Evolutionary conservation across 2,329 filamentous ascomycete species (phyloP), one percentile per base, ranked within the genome.

Genomic region (Penicillium hordei): DNA sequence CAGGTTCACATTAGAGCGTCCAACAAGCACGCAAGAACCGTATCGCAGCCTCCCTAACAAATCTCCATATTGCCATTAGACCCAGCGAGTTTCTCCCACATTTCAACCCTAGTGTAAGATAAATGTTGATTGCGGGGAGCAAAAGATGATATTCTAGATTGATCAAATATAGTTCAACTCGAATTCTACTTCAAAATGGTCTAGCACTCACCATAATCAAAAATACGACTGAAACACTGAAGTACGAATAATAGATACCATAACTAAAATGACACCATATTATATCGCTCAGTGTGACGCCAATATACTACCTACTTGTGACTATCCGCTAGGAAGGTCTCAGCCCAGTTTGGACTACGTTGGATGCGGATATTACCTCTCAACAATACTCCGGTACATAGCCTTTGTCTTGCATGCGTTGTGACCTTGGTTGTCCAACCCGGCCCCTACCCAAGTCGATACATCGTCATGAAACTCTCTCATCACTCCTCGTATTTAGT

Each of bases 191-290:
- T 12, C 9, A 10, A 29, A 29, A 29, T 29, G 27, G 27, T n/a
- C n/a, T n/a, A n/a, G n/a, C n/a, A 23, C 10, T 31, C 33, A 8
- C 13, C 33, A 17, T 15, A 34, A 15, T 23, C 8, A 15, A 15
- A 5, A 3, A 8, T 9, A 15, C 13, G 6, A 17, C 2, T 13
- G 1, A 8, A 42, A 0, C 13, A 7, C 1, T 1, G 0, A 23
- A 23, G 2, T 23, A 23, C 1, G 6, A 42, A 25, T 17, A 9
- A 1, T 13, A 21, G 2, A 23, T 4, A 25, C 7, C 1, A 7
- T 0, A 10, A 17, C 12, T 23, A 42, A 13, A 9, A 9, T 6
- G 21, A 9, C 6, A 42, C 2, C 13, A 19, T 9, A 25, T 1
- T 42, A 17, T 23, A 25, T 25, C 39, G 6, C 5, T 39, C 12